Percentiles rank a stretch among this genome's conserved stretches.
Evolutionary conservation across 129 eudicot genomes (phyloP).

Genomic region (Arctium minus): DNA sequence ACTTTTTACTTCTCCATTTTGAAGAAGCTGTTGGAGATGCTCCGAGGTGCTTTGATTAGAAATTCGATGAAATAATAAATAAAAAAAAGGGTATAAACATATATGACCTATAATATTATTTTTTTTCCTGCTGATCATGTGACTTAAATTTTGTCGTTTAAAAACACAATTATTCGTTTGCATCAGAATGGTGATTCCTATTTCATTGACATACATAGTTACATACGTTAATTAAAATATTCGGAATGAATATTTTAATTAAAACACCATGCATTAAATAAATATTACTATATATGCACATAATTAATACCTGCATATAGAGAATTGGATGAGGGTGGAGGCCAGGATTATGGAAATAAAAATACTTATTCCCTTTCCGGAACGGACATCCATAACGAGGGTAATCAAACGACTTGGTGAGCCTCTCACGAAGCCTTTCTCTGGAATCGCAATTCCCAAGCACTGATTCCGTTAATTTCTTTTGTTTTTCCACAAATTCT

Average conservation of each 20-base stretch:
- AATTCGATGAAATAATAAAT: not conserved
- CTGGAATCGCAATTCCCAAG: slow-evolving; percentile 54
- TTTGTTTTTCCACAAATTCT: slow-evolving; percentile 66
- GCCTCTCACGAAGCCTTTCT: slow-evolving; percentile 57
- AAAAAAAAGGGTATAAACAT: too few species aligned
- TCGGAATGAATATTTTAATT: not conserved
- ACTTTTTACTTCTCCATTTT: too few species aligned
- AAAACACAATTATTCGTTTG: not conserved
- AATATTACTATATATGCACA: too few species aligned
- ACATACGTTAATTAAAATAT: not conserved
- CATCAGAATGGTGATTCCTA: not conserved
- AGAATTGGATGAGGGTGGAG: slow-evolving; percentile 77
- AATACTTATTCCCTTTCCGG: slow-evolving; percentile 62
- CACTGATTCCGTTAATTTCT: slow-evolving; percentile 56
- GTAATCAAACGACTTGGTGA: slow-evolving; percentile 63
- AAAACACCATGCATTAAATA: not conserved
- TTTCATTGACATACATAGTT: not conserved
- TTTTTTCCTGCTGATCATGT: not conserved
- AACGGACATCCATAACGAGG: slow-evolving; percentile 75
- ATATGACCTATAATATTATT: too few species aligned
- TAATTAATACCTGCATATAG: slow-evolving; percentile 67
- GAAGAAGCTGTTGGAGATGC: too few species aligned
- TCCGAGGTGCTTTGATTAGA: not conserved
- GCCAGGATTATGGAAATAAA: slow-evolving; percentile 90
- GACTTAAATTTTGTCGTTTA: not conserved